phyloP scores from a whole-genome alignment of 2,329 filamentous ascomycete species.

The Calonectria pseudoreteaudii region DNA sequence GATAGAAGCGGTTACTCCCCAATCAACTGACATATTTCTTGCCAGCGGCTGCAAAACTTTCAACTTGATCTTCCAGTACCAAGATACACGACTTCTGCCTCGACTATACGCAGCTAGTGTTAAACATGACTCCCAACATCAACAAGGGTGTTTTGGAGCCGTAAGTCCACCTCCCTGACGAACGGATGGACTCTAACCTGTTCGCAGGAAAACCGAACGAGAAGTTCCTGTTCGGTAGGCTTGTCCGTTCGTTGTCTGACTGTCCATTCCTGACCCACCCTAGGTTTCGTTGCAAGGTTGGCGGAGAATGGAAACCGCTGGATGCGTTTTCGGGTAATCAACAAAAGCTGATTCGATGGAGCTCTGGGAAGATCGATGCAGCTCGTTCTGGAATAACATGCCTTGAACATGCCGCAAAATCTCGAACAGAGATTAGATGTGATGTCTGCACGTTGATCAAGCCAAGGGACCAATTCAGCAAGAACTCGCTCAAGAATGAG shows the following conservation, averaged over 20 bases:
- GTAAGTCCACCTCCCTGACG: conserved; percentile 24
- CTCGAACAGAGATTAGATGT: conserved; percentile 45
- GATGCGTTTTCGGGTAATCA: conserved; percentile 49
- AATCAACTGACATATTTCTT: background rate
- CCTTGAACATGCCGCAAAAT: conserved; percentile 46
- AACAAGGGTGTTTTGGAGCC: conserved; percentile 23
- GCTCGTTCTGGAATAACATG: conserved; percentile 52
- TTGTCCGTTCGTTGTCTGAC: too few relatives aligned
- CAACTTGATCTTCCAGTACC: background rate
- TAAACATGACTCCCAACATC: conserved; percentile 22
- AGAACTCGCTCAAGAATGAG: conserved; percentile 41
- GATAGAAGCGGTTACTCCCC: background rate
- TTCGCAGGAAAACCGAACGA: conserved; percentile 16
- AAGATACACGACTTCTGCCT: background rate
- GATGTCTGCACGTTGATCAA: conserved; percentile 46
- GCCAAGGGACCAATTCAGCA: conserved; percentile 45
- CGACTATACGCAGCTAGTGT: background rate
- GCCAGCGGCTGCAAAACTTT: background rate
- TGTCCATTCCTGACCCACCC: background rate
- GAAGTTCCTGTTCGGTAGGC: conserved; percentile 26
- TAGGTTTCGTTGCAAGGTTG: conserved; percentile 51
- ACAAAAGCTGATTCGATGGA: conserved; percentile 40
- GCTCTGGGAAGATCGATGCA: conserved; percentile 38
- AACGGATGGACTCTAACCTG: background rate
- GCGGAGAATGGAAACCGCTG: conserved; percentile 50